Percentiles rank a stretch among this genome's conserved stretches.
These are phyloP conservation scores for Oenanthe sinensis DNA, from an alignment of 129 eudicot species.

Conservation along the genomic window DNA sequence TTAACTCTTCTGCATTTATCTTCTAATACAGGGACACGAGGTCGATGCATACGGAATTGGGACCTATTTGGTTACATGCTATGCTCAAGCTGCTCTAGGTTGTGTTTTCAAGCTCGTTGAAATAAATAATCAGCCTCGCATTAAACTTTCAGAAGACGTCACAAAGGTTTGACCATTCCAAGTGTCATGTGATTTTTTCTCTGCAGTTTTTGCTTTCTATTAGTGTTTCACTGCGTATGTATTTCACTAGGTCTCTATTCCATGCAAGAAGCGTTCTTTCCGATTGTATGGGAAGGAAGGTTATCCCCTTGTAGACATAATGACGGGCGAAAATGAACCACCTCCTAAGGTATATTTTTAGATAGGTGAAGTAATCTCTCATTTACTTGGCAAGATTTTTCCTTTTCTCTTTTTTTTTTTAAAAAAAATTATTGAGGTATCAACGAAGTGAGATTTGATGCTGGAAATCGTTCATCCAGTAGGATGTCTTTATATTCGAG, in stretches of 20 bases:
- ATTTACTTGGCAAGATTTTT: neutral
- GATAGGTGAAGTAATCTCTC: neutral
- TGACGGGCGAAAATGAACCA: conserved; percentile 95
- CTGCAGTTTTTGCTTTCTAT: neutral
- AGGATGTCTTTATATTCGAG: neutral
- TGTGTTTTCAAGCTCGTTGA: conserved; percentile 98
- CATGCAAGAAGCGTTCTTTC: conserved; percentile 85
- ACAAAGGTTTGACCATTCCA: conserved; percentile 59
- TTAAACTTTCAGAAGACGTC: conserved; percentile 92
- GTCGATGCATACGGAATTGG: conserved; percentile 94
- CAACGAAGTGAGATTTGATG: neutral
- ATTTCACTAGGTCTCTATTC: conserved; percentile 79
- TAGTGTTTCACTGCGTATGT: conserved; percentile 6
- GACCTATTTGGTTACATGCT: conserved; percentile 93
- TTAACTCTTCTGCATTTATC: conserved; percentile 4
- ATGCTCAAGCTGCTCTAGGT: conserved; percentile 95
- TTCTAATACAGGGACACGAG: conserved; percentile 67
- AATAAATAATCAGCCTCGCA: conserved; percentile 90
- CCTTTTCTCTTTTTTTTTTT: too few relatives aligned
- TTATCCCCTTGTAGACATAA: conserved; percentile 86
- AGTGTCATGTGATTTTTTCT: neutral
- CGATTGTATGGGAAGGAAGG: conserved; percentile 97
- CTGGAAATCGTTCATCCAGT: neutral
- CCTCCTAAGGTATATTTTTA: conserved; percentile 63
- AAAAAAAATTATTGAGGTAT: neutral